Base-by-base conservation (phyloP, 345 rosid species). In the Eucalyptus sp. region DNA sequence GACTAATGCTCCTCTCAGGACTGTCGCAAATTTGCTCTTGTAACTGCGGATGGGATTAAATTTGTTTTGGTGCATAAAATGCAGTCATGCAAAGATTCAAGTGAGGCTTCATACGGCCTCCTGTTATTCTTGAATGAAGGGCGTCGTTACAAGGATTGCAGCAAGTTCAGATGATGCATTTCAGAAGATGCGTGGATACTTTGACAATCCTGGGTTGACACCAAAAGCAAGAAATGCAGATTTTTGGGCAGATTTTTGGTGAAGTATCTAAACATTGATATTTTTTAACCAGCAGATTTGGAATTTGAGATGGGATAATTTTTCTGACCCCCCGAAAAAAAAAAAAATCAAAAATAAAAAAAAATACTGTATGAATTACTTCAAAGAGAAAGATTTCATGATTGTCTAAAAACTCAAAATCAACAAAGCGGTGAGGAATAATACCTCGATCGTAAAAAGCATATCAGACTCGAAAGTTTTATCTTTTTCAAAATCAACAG, bases 391-490 rank as follows among this genome's bases (percentile, higher is more conserved):
- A 52, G 24, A 52, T 52, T 52, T 0, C 24, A 52, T 52, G 1
- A 52, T 52, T 52, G 58, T 52, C 58, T 52, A 18, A 52, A 52
- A 52, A 52, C 25, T 52, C 58, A 0, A 52, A 52, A 52, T 18
- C 58, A 0, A 18, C 58, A 52, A 52, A 52, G 58, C 10, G 2
- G 58, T 2, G 25, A 52, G 58, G 58, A 20, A 52, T 52, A 52
- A 0, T 52, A 52, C 58, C 58, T 18, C 10, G 0, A 52, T 52
- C 0, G 25, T 52, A 52, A 52, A 52, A 52, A 7, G 58, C 58
- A 7, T 2, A 51, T 51, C 22, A 7, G 0, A 20, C 25, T 52
- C 2, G 0, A 52, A 52, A 52, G 58, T 18, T 52, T 52, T 52
- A 0, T 52, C 25, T 20, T 52, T 52, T 52, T 52, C 1, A 52